These are phyloP conservation scores for Porcisia hertigi DNA, from an alignment of 208 protist genomes.

Conservation along the genomic window DNA sequence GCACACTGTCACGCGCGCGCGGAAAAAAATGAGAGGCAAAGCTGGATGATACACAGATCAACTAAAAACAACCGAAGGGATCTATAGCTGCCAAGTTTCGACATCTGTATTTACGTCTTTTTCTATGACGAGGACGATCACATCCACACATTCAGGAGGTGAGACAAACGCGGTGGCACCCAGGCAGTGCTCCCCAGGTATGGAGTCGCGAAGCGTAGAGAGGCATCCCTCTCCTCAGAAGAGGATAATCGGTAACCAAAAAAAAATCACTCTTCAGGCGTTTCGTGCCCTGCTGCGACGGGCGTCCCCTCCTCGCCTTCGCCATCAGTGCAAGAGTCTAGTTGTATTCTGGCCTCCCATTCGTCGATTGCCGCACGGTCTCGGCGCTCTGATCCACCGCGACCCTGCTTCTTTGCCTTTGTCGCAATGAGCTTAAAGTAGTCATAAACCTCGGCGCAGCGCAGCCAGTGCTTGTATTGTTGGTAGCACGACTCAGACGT, in stretches of 20 bases:
- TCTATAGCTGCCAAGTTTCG: not conserved
- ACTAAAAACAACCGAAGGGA: not conserved
- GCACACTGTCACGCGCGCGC: not conserved
- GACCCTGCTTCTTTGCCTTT: conserved; percentile 71
- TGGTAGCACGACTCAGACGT: conserved; percentile 88
- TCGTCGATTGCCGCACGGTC: conserved; percentile 81
- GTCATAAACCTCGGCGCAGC: conserved; percentile 71
- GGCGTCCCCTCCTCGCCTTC: conserved; percentile 11
- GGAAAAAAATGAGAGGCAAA: not conserved
- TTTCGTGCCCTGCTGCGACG: not conserved
- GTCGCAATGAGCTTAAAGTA: conserved; percentile 78
- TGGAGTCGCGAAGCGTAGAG: too few relatives aligned
- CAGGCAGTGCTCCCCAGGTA: not conserved
- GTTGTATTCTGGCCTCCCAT: conserved; percentile 81
- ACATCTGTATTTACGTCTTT: not conserved
- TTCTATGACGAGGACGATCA: not conserved
- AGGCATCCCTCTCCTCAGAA: not conserved
- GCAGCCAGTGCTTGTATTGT: conserved; percentile 88
- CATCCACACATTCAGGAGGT: not conserved
- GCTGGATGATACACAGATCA: not conserved
- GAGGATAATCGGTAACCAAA: not conserved
- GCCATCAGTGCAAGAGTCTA: conserved; percentile 34
- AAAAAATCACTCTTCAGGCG: not conserved
- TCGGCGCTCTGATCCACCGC: conserved; percentile 56
- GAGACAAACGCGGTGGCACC: not conserved